Evolutionary conservation across 2,329 filamentous ascomycete species (phyloP), one percentile per base, ranked within the genome.

Genomic region (Penicillium sp.): DNA sequence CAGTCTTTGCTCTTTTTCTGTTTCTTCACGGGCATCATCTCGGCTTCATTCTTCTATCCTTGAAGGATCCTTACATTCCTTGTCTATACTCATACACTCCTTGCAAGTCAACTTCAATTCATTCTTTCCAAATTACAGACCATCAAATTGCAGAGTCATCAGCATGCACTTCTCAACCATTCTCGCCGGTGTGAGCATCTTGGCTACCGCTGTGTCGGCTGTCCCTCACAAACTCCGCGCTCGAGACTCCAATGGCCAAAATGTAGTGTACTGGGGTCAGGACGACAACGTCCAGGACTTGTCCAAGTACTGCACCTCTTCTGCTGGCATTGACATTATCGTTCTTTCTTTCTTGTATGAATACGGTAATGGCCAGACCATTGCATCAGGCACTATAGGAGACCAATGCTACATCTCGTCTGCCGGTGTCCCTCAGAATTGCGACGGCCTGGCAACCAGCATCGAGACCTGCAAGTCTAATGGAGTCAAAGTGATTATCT

Each of bases 401-500:
- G 70, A 76, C 59, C 73, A 72, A 14, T 78, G 77, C 66, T 71
- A 60, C 57, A 77, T 78, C 56, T 55, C 62, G 6, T 13, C 54
- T 14, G n/a, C 46, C 4, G 64, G 64, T 9, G 55, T 56, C 19
- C 31, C 52, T 3, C 43, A 47, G 43, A 39, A 73, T 55, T 81
- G 79, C 54, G 76, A 77, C 11, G 64, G 66, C 41, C 70, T 82
- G 10, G 69, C 74, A 3, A 56, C 71, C 4, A 75, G 78, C n/a
- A 81, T 83, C 55, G 68, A 70, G 5, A 74, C 70, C 9, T 83
- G 81, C 68, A 78, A 80, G 66, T 58, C 59, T 1, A 68, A 69
- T 31, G 78, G 80, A 39, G 73, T 80, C 58, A 81, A 79, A 65
- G 70, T 82, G 24, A 74, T 82, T 55, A 62, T 82, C 7, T 78